Evolutionary conservation across 768 basidiomycete species (phyloP).

Genomic region (Tremella yokohamensis): DNA sequence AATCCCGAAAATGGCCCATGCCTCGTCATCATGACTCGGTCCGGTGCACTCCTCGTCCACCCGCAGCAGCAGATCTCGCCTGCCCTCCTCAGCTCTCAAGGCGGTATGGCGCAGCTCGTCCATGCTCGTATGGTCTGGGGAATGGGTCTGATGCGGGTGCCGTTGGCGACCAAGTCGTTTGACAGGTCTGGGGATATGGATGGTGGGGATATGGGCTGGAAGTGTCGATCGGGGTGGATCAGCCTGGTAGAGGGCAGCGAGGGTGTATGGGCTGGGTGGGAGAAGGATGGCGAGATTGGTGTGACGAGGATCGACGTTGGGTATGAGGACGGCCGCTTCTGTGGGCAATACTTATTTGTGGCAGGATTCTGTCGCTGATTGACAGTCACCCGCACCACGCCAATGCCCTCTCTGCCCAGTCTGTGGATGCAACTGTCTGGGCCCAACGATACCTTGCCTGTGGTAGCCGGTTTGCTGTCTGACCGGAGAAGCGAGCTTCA

Average conservation of each 20-base stretch:
- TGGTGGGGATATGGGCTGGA: conserved; percentile 13
- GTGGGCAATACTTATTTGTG: conserved; percentile 24
- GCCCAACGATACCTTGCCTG: too few relatives aligned
- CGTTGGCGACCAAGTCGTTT: conserved; percentile 25
- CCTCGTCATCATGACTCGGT: conserved; percentile 20
- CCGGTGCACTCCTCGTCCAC: conserved; percentile 22
- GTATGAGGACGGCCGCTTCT: conserved; percentile 14
- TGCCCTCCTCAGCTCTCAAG: background rate
- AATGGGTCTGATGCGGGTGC: conserved; percentile 22
- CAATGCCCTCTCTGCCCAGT: conserved; percentile 1
- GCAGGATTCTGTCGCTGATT: background rate
- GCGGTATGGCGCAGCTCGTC: background rate
- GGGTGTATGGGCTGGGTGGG: conserved; percentile 36
- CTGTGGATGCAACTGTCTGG: too few relatives aligned
- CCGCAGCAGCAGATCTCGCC: conserved; percentile 8
- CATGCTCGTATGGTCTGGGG: conserved; percentile 5
- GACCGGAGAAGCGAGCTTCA: conserved; percentile 9
- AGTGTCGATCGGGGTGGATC: conserved; percentile 28
- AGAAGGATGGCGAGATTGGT: conserved; percentile 14
- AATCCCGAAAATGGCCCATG: conserved; percentile 22
- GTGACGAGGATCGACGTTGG: conserved; percentile 30
- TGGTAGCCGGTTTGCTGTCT: too few relatives aligned
- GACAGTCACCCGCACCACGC: background rate
- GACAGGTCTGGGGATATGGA: conserved; percentile 7
- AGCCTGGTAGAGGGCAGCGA: conserved; percentile 18